A percentile compares a stretch with the other conserved stretches of the same genome.
phyloP scores from a whole-genome alignment of 1,284 basidiomycete genomes.

The Golubevia sp. region DNA sequence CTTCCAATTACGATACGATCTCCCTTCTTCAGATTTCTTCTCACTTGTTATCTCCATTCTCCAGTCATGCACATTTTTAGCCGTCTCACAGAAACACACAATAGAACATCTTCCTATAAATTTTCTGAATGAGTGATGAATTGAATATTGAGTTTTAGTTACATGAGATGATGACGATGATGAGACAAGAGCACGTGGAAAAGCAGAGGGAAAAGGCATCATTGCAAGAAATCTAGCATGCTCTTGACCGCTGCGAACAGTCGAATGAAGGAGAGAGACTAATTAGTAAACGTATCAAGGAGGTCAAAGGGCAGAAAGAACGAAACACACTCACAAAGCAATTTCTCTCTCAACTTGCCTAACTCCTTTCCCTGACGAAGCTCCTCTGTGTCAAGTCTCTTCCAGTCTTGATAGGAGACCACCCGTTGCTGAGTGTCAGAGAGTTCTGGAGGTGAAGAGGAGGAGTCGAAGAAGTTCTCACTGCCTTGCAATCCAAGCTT shows the following conservation, averaged over 20 bases:
- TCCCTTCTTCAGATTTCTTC: background rate
- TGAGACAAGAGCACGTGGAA: too few species aligned
- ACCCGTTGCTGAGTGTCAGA: constrained; percentile 56
- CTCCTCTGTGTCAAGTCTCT: constrained; percentile 72
- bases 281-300: background rate
- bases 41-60: background rate
- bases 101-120: background rate
- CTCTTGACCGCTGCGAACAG: constrained; percentile 17
- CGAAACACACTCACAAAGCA: constrained; percentile 56
- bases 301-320: constrained; percentile 6
- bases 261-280: too few species aligned
- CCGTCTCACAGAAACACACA: background rate
- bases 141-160: background rate
- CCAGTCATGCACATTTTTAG: background rate
- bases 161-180: background rate
- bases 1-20: background rate
- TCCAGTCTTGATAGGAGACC: constrained; percentile 73
- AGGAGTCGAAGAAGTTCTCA: constrained; percentile 1
- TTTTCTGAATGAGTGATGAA: background rate
- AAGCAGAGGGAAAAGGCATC: background rate
- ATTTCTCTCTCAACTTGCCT: constrained; percentile 79
- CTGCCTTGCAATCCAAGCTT: background rate
- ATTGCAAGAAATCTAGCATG: constrained; percentile 20
- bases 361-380: constrained; percentile 66
- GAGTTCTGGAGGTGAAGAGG: constrained; percentile 13